Conservation (phyloP, 73 alveolate species). For the Loxodes magnus region DNA sequence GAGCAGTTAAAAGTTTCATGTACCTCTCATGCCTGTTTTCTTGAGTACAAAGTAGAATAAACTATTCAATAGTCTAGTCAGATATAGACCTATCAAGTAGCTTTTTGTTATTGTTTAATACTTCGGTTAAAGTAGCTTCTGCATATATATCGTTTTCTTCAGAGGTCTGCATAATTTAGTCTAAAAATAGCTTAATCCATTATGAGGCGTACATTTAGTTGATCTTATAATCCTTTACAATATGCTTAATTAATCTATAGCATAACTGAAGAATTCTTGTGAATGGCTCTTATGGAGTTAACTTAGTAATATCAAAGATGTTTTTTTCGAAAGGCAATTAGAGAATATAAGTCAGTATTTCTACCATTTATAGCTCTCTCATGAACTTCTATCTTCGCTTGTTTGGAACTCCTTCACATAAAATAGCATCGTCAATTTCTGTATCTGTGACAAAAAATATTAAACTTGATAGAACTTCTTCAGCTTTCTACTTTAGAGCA, state of each 20-base stretch:
- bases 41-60: constrained; percentile 23
- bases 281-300: too few species aligned
- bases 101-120: constrained; percentile 31
- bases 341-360: too few species aligned
- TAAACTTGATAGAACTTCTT: too few species aligned
- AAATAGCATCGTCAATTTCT: too few species aligned
- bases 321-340: too few species aligned
- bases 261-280: too few species aligned
- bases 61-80: constrained; percentile 16
- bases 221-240: constrained; percentile 32
- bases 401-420: too few species aligned
- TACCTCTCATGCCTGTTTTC: constrained; percentile 28
- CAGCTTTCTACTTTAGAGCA: too few species aligned
- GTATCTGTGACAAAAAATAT: too few species aligned
- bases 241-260: constrained; percentile 25
- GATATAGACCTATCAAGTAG: constrained; percentile 34
- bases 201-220: constrained; percentile 42
- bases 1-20: constrained; percentile 32
- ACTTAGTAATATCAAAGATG: too few species aligned
- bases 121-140: constrained; percentile 31
- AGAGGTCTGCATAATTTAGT: constrained; percentile 28
- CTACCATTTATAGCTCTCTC: too few species aligned
- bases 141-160: constrained; percentile 24
- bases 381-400: too few species aligned
- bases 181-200: constrained; percentile 42